Conservation (phyloP, 768 basidiomycete species). For the Lentinula sp. region DNA sequence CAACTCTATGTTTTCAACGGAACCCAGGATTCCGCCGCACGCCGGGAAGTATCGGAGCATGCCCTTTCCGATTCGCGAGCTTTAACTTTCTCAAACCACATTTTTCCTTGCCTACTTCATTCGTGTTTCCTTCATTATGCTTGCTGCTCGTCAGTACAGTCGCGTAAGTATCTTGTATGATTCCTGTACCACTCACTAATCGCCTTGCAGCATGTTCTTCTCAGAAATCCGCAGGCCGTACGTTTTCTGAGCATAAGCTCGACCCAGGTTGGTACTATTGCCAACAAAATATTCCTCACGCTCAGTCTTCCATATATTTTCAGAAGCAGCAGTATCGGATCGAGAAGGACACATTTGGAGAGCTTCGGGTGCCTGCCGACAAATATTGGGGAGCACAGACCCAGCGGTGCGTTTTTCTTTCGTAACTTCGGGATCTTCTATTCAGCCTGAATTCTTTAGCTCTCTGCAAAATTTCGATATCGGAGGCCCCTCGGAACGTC, state of each 20-base stretch:
- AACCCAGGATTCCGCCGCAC: neutral
- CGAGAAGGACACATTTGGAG: constrained; percentile 95
- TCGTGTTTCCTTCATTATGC: neutral
- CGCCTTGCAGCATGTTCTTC: neutral
- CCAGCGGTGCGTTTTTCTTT: constrained; percentile 55
- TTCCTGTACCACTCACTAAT: neutral
- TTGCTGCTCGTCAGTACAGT: constrained; percentile 1
- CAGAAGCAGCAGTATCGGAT: constrained; percentile 57
- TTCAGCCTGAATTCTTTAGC: constrained; percentile 28
- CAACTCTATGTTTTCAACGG: too few species aligned
- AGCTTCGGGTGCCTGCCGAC: constrained; percentile 80
- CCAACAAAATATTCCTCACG: neutral
- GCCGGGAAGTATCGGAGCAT: constrained; percentile 1
- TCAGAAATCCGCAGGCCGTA: constrained; percentile 1
- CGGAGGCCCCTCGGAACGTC: constrained; percentile 88
- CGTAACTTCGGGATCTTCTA: neutral
- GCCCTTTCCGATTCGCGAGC: neutral
- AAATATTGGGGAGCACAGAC: constrained; percentile 99
- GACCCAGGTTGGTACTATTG: neutral
- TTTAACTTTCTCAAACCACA: neutral
- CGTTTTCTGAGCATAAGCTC: neutral
- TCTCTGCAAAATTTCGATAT: constrained; percentile 98
- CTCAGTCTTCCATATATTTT: neutral
- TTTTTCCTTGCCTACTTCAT: neutral
- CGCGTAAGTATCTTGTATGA: neutral